phyloP scores from a whole-genome alignment of 306 rosid genomes.

The Trifolium pratense region DNA sequence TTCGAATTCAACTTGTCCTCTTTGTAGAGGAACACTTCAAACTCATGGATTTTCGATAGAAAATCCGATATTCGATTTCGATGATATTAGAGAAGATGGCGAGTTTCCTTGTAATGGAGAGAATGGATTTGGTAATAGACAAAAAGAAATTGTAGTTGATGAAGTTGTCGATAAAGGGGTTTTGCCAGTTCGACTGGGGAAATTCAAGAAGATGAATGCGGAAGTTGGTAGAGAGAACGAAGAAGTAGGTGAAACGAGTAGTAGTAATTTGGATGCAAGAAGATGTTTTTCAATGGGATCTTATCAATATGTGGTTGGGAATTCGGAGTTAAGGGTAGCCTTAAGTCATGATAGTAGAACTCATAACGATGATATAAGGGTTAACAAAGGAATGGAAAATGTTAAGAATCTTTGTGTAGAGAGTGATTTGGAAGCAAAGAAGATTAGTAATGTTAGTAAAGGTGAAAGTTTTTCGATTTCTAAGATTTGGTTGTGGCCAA shows the following conservation, averaged over 20 bases:
- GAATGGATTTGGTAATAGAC: conserved; percentile 52
- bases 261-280: conserved; percentile 94
- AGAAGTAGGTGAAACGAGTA: conserved; percentile 82
- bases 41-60: conserved; percentile 65
- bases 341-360: conserved; percentile 52
- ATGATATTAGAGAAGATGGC: conserved; percentile 80
- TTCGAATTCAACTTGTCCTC: conserved; percentile 93
- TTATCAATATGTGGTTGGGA: conserved; percentile 82
- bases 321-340: conserved; percentile 74
- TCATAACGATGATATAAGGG: conserved; percentile 40
- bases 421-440: conserved; percentile 80
- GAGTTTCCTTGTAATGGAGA: conserved; percentile 59
- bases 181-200: conserved; percentile 89
- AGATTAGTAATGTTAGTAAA: conserved; percentile 73
- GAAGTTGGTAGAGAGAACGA: conserved; percentile 55
- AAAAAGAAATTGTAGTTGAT: conserved; percentile 68
- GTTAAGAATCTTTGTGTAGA: conserved; percentile 50
- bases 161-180: conserved; percentile 73
- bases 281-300: conserved; percentile 97
- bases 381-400: conserved; percentile 50
- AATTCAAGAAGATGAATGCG: conserved; percentile 63
- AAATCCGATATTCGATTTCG: conserved; percentile 79
- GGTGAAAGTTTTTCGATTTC: conserved; percentile 97
- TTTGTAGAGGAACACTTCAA: conserved; percentile 87
- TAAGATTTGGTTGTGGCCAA: conserved; percentile 96